phyloP scores from a whole-genome alignment of 495 filamentous ascomycete species.

The Penicillium cosmopolitanum region DNA sequence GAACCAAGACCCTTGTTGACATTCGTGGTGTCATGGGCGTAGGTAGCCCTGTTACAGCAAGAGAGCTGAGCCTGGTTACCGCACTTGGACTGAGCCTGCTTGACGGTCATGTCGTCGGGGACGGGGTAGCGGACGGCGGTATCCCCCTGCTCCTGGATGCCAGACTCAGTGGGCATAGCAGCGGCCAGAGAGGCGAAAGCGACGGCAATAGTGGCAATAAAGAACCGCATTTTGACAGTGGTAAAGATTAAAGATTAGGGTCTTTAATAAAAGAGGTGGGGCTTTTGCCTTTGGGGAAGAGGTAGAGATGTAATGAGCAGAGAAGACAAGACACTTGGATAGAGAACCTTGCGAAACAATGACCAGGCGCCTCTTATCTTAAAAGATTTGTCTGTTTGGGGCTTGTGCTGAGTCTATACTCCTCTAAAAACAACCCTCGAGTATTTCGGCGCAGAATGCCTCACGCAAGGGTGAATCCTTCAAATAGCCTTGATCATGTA shows the following conservation, averaged over 20 bases:
- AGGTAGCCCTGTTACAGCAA: slow-evolving; percentile 51
- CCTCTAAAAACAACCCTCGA: slow-evolving; percentile 22
- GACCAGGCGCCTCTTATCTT: slow-evolving; percentile 28
- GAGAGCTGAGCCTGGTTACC: slow-evolving; percentile 53
- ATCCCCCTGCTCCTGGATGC: slow-evolving; percentile 13
- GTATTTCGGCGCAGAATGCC: slow-evolving; percentile 25
- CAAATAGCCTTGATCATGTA: slow-evolving; percentile 6
- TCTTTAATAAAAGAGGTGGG: slow-evolving; percentile 25
- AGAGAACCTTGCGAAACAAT: slow-evolving; percentile 6
- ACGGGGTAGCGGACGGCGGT: slow-evolving; percentile 23
- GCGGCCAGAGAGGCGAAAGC: slow-evolving; percentile 23
- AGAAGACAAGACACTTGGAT: slow-evolving; percentile 17
- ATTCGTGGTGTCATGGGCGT: slow-evolving; percentile 47
- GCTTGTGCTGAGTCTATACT: slow-evolving; percentile 5
- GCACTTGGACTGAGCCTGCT: slow-evolving; percentile 52
- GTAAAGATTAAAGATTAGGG: slow-evolving; percentile 27
- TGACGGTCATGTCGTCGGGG: slow-evolving; percentile 46
- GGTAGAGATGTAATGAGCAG: slow-evolving; percentile 17
- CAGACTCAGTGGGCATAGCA: slow-evolving; percentile 16
- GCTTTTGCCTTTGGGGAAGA: slow-evolving; percentile 14
- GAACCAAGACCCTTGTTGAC: slow-evolving; percentile 33
- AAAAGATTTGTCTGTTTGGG: slow-evolving; percentile 14
- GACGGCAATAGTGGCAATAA: slow-evolving; percentile 20
- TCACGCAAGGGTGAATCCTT: slow-evolving; percentile 22
- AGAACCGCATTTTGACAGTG: slow-evolving; percentile 33